Evolutionary conservation across 1,139 yeast genomes (phyloP), one percentile per base, ranked within the genome.

Genomic region (Geotrichum restrictum): DNA sequence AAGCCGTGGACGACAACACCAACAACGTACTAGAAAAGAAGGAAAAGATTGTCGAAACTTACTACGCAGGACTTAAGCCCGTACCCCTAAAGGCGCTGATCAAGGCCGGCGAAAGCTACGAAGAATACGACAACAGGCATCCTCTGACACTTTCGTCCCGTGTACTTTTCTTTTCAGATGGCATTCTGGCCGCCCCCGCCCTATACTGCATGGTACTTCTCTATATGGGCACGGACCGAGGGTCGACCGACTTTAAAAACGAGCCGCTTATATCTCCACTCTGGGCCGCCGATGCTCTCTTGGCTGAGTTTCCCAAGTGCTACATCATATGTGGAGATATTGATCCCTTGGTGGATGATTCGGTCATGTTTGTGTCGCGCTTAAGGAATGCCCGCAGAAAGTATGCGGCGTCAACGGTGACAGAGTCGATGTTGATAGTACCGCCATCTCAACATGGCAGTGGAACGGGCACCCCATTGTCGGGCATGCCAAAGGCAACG

Each of bases 311-410:
- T 49, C 61, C 61, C 39, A 53, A 56, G 42, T 42, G 47, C 44
- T 58, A 55, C 44, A 43, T 58, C 19, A 53, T 47, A 13, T 58
- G 61, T 39, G 61, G 61, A 1, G 60, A 58, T 22, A 56, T 58
- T 19, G 61, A 58, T 42, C 61, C 61, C 3, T 45, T 58, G 16
- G 59, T 57, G 3, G 61, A 58, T 21, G 61, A 58, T 31, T 52
- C 61, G 1, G 55, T 58, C 27, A 51, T 58, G 48, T 58, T 58
- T 45, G 69, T 68, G 37, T 68, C 63, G 3, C 72, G 74, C 49
- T 62, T 74, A 55, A 59, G 62, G 47, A 56, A 77, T 74, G 8
- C 60, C 1, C 54, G 57, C 36, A 33, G 50, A 11, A 19, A 21
- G 14, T 7, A 5, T 8, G 16, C 19, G 3, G n/a, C n/a, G n/a